These are phyloP conservation scores for Neoboletus brunneissimus DNA, from an alignment of 768 basidiomycete genomes.

Conservation along the genomic window DNA sequence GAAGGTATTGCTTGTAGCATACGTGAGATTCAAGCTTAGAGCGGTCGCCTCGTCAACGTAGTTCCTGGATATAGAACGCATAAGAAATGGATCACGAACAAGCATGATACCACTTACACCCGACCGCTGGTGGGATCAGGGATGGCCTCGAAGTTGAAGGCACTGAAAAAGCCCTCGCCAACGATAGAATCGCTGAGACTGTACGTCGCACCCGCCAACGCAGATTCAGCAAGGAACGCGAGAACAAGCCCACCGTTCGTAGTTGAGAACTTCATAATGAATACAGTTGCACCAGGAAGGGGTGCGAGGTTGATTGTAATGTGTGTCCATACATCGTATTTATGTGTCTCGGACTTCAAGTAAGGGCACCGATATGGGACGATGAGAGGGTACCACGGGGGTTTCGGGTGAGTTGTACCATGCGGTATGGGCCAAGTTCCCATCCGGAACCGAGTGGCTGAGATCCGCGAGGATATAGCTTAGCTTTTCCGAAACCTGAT, in stretches of 20 bases:
- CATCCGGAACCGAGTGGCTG: not conserved
- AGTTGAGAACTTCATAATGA: slow-evolving; percentile 17
- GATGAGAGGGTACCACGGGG: not conserved
- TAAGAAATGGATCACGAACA: not conserved
- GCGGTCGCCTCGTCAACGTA: slow-evolving; percentile 33
- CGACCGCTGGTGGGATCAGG: slow-evolving; percentile 38
- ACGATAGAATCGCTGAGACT: slow-evolving; percentile 25
- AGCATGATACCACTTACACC: slow-evolving; percentile 26
- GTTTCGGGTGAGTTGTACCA: not conserved
- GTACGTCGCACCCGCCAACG: slow-evolving; percentile 26
- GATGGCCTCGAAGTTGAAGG: slow-evolving; percentile 35
- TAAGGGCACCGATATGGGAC: not conserved
- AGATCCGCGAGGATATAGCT: not conserved
- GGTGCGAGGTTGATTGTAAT: not conserved
- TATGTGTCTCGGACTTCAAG: not conserved
- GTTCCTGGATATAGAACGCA: slow-evolving; percentile 22
- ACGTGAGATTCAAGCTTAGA: slow-evolving; percentile 27
- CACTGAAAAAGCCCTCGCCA: slow-evolving; percentile 31
- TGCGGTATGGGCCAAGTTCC: slow-evolving; percentile 4
- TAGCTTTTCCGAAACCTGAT: not conserved
- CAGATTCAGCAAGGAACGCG: slow-evolving; percentile 8
- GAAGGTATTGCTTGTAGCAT: slow-evolving; percentile 27
- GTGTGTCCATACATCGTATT: slow-evolving; percentile 10
- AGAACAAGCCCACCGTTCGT: slow-evolving; percentile 7
- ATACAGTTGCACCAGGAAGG: not conserved